These are phyloP conservation scores for Sphaerulina vaccinii DNA, from an alignment of 2,329 filamentous ascomycete genomes.

Conservation along the genomic window DNA sequence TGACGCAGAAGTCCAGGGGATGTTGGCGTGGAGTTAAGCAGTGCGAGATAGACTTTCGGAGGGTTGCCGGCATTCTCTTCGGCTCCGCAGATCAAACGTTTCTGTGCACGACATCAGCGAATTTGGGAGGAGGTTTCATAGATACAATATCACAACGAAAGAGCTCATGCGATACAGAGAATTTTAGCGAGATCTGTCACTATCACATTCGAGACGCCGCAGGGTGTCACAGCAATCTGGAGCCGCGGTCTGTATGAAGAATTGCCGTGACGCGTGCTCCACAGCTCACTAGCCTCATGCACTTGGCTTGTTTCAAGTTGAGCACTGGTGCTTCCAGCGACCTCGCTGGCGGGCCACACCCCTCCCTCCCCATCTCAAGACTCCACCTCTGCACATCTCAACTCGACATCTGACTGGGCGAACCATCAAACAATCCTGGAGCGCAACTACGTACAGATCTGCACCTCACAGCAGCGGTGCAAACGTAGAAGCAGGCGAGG, in stretches of 20 bases:
- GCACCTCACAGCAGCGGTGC: neutral
- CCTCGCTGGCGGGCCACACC: neutral
- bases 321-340: constrained; percentile 2
- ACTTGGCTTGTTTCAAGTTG: constrained; percentile 6
- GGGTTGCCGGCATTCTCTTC: no score
- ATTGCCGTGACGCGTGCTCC: neutral
- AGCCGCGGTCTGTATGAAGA: neutral
- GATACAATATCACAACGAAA: no score
- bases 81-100: no score
- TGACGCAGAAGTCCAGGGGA: no score
- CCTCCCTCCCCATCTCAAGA: neutral
- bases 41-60: no score
- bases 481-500: neutral
- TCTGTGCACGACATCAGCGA: no score
- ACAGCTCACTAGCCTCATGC: no score
- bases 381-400: neutral
- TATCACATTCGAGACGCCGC: neutral
- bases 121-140: no score
- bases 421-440: neutral
- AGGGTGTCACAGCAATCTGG: neutral
- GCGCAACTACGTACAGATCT: neutral
- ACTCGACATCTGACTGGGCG: constrained; percentile 1
- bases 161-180: no score
- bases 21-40: no score
- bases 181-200: neutral